Evolutionary conservation across 106 monocot genomes (phyloP).

Genomic region (Xerophyta viscosa): DNA sequence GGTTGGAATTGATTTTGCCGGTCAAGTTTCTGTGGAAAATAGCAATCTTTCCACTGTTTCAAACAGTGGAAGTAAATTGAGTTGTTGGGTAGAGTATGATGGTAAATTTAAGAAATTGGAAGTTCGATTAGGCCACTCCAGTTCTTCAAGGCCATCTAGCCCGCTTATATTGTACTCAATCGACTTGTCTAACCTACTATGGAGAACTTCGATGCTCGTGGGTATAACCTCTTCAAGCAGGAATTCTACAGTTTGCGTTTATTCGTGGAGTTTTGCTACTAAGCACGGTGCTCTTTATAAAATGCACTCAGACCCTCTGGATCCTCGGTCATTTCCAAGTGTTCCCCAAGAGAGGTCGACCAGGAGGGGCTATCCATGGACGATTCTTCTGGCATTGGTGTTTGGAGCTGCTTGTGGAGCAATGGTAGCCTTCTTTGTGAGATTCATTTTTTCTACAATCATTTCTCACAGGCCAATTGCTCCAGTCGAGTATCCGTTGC

Average conservation of each 20-base stretch:
- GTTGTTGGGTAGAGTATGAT: conserved; percentile 72
- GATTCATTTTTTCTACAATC: conserved; percentile 27
- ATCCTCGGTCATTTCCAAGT: conserved; percentile 32
- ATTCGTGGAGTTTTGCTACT: conserved; percentile 59
- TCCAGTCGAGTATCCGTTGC: conserved; percentile 32
- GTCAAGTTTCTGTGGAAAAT: conserved; percentile 13
- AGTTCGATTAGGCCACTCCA: conserved; percentile 36
- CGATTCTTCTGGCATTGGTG: conserved; percentile 27
- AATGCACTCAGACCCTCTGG: conserved; percentile 83
- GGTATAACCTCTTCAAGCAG: conserved; percentile 40
- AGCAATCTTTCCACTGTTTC: conserved; percentile 26
- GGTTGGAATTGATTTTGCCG: conserved; percentile 29
- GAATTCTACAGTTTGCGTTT: conserved; percentile 31
- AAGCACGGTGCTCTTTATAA: conserved; percentile 40
- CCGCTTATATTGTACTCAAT: conserved; percentile 39
- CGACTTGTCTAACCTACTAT: conserved; percentile 45
- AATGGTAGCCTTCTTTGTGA: conserved; percentile 31
- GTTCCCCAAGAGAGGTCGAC: conserved; percentile 7
- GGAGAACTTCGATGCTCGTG: conserved; percentile 47
- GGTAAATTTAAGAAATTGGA: conserved; percentile 36
- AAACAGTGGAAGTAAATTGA: conserved; percentile 29
- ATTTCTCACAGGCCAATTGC: conserved; percentile 29
- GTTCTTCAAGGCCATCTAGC: conserved; percentile 14
- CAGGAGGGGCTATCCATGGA: conserved; percentile 14
- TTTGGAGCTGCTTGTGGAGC: conserved; percentile 54